A percentile compares a stretch with the other conserved stretches of the same genome.
These are phyloP conservation scores for Limtongia smithiae DNA, from an alignment of 805 yeast species.

Conservation along the genomic window DNA sequence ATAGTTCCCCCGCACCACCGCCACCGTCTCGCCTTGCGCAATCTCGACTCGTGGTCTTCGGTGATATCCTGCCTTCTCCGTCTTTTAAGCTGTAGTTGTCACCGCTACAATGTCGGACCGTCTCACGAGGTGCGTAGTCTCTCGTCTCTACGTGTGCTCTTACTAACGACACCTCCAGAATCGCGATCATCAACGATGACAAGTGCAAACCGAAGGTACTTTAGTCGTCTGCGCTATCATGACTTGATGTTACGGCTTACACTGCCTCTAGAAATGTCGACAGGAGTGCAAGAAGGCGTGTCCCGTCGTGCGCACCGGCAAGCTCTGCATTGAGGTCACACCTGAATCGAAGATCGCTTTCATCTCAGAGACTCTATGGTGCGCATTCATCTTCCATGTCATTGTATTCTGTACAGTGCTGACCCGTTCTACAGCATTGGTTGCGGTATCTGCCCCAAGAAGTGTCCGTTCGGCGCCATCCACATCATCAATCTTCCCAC, in stretches of 20 bases:
- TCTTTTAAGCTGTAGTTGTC: no score
- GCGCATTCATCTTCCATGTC: constrained; percentile 31
- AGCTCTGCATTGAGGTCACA: constrained; percentile 92
- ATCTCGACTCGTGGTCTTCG: no score
- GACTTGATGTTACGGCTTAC: neutral
- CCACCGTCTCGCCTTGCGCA: no score
- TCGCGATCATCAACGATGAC: constrained; percentile 92
- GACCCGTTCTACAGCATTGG: constrained; percentile 53
- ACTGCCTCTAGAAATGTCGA: constrained; percentile 64
- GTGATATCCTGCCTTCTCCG: no score
- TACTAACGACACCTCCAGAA: no score
- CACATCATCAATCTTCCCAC: constrained; percentile 95
- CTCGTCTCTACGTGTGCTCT: no score
- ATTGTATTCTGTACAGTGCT: neutral
- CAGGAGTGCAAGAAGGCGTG: constrained; percentile 97
- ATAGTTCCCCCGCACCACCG: no score
- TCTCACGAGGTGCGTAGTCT: no score
- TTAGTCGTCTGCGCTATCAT: neutral
- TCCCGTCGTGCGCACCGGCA: constrained; percentile 98
- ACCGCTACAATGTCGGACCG: no score
- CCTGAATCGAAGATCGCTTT: constrained; percentile 91
- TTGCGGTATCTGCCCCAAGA: constrained; percentile 99
- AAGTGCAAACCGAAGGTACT: constrained; percentile 83
- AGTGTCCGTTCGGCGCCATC: constrained; percentile 97
- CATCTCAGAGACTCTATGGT: constrained; percentile 83